phyloP scores from a whole-genome alignment of 352 stramenopile species.

The Phytopythium aichiense region DNA sequence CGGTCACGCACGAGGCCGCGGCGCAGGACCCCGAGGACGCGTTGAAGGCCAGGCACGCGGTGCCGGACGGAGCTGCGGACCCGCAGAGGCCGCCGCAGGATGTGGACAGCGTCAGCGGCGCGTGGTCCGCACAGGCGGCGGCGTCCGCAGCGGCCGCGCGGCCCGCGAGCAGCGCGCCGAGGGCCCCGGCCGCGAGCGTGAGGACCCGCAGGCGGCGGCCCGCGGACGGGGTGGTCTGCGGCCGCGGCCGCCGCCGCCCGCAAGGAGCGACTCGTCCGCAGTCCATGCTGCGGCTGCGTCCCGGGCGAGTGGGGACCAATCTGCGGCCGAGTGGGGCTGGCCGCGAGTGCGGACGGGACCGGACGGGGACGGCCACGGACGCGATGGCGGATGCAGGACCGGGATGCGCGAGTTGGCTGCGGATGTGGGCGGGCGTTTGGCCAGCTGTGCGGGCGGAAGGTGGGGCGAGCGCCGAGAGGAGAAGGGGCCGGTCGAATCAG shows the following conservation, averaged over 20 bases:
- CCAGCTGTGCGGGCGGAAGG: background rate
- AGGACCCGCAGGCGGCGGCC: background rate
- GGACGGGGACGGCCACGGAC: background rate
- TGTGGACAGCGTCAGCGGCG: slow-evolving; percentile 15
- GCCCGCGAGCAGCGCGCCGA: background rate
- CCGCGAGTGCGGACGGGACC: background rate
- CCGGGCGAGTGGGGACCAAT: background rate
- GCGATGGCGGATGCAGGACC: background rate
- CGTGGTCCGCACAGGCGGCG: background rate
- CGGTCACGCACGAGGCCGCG: slow-evolving; percentile 10
- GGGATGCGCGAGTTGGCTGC: background rate
- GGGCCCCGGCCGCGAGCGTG: background rate
- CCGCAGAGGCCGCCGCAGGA: slow-evolving; percentile 14
- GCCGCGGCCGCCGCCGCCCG: background rate
- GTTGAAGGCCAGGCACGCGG: slow-evolving; percentile 18
- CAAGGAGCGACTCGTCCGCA: background rate
- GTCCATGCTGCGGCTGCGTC: background rate
- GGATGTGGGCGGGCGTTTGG: background rate
- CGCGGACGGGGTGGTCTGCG: background rate
- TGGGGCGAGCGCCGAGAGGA: background rate
- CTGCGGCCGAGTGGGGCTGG: background rate
- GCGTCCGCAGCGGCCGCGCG: background rate
- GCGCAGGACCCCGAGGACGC: slow-evolving; percentile 11
- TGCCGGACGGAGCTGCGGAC: background rate
- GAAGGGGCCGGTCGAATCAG: slow-evolving; percentile 3